Evolutionary conservation across 495 filamentous ascomycete species (phyloP).

Genomic region (Lichenothelia convexa): DNA sequence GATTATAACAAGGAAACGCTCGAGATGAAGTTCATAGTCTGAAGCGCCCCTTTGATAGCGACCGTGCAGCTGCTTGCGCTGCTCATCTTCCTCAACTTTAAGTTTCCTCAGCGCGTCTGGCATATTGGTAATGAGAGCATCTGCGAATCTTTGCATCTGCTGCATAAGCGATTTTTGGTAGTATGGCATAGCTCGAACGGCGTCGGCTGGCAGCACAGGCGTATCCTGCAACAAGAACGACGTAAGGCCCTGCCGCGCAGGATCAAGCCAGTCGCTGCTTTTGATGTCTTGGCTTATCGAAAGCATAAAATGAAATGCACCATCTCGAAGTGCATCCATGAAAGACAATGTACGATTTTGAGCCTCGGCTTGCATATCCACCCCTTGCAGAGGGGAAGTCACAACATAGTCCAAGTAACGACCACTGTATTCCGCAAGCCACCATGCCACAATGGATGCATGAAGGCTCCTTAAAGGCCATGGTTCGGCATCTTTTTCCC

Average conservation of each 20-base stretch:
- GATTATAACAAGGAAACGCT: constrained; percentile 81
- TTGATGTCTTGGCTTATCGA: constrained; percentile 63
- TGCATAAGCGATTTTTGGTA: constrained; percentile 56
- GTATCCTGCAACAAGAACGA: constrained; percentile 63
- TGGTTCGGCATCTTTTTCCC: constrained; percentile 38
- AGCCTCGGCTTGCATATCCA: constrained; percentile 46
- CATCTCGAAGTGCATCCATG: constrained; percentile 62
- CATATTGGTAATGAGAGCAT: constrained; percentile 83
- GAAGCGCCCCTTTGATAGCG: constrained; percentile 22
- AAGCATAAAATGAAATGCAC: constrained; percentile 80
- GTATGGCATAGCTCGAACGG: constrained; percentile 37
- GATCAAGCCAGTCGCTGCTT: constrained; percentile 61
- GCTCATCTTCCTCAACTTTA: constrained; percentile 76
- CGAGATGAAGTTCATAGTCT: constrained; percentile 64
- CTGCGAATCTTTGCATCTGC: constrained; percentile 68
- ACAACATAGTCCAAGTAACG: constrained; percentile 56
- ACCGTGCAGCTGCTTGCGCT: constrained; percentile 50
- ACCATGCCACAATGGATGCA: constrained; percentile 56
- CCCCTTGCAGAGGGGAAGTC: constrained; percentile 31
- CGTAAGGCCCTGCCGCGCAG: constrained; percentile 53
- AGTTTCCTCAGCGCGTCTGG: constrained; percentile 76
- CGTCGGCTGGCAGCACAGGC: constrained; percentile 41
- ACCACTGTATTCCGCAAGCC: constrained; percentile 83
- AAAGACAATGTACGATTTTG: constrained; percentile 52
- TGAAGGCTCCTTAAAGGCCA: constrained; percentile 59